Percentiles rank a stretch among this genome's conserved stretches.
Evolutionary conservation across 2,329 filamentous ascomycete genomes (phyloP).

Genomic region (Colletotrichum sp.): DNA sequence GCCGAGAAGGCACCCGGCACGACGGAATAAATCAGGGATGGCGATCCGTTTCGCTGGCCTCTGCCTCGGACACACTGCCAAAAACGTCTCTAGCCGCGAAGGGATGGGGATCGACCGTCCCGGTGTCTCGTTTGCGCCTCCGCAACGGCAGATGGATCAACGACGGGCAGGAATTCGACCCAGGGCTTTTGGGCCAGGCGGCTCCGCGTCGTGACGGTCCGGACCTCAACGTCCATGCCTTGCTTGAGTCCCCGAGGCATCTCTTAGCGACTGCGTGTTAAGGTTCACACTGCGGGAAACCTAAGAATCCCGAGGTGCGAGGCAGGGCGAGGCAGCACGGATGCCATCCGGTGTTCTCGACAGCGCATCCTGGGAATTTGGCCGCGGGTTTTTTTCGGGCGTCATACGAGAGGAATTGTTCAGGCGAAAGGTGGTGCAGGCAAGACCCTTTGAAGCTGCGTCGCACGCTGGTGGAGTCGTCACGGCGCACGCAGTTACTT

Average conservation of each 20-base stretch:
- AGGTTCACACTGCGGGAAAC: not conserved
- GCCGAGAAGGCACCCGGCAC: too few relatives aligned
- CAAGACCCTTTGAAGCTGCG: not conserved
- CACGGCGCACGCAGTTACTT: not conserved
- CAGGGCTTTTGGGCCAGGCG: not conserved
- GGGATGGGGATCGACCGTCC: not conserved
- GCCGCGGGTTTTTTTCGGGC: not conserved
- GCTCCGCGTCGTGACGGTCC: not conserved
- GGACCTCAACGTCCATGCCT: not conserved
- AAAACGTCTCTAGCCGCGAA: not conserved
- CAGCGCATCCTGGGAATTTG: not conserved
- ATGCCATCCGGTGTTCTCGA: slow-evolving; percentile 4
- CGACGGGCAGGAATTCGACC: not conserved
- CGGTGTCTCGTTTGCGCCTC: not conserved
- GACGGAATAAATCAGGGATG: not conserved
- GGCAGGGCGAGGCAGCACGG: not conserved
- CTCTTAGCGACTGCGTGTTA: not conserved
- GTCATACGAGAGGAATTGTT: not conserved
- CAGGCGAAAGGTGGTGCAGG: not conserved
- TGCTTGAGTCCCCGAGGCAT: not conserved
- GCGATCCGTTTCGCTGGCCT: not conserved
- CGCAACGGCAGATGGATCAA: not conserved
- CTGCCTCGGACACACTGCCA: slow-evolving; percentile 5
- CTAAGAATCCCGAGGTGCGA: not conserved
- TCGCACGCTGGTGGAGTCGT: slow-evolving; percentile 9